phyloP scores from a whole-genome alignment of 208 protist genomes.

The Trypanosoma lewisi region DNA sequence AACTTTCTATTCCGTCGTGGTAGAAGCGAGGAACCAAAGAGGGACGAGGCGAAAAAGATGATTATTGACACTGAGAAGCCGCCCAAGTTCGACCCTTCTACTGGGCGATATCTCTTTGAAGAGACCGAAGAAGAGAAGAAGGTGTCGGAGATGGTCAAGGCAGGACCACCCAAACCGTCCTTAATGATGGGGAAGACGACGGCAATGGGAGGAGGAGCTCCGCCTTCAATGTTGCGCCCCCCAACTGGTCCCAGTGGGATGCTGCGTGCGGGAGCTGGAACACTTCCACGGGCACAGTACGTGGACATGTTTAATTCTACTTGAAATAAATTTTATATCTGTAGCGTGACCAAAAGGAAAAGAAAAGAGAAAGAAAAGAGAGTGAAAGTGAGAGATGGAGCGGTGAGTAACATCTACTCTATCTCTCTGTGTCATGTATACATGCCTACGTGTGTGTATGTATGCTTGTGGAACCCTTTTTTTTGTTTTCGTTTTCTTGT shows the following conservation, averaged over 20 bases:
- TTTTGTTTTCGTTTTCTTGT: too few relatives aligned
- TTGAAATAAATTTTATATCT: not conserved
- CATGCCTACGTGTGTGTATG: too few relatives aligned
- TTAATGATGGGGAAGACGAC: constrained; percentile 12
- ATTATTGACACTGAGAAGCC: constrained; percentile 81
- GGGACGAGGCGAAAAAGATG: constrained; percentile 83
- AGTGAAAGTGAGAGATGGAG: too few relatives aligned
- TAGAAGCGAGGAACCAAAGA: constrained; percentile 29
- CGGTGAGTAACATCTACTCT: too few relatives aligned
- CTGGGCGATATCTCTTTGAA: constrained; percentile 76
- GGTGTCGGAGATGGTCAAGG: constrained; percentile 50
- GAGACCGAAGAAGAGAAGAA: constrained; percentile 84
- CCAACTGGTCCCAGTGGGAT: not conserved
- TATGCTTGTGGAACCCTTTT: too few relatives aligned
- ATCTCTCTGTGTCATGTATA: too few relatives aligned
- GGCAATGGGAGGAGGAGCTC: constrained; percentile 16
- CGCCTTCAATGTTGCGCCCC: constrained; percentile 13
- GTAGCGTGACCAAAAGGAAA: constrained; percentile 1
- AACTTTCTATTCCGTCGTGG: constrained; percentile 55
- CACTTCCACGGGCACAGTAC: constrained; percentile 54
- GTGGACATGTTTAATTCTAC: constrained; percentile 76
- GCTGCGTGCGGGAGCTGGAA: constrained; percentile 5
- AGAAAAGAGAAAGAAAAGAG: not conserved
- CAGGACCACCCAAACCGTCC: constrained; percentile 59
- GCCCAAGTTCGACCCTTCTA: constrained; percentile 72